Evolutionary conservation across 2,329 filamentous ascomycete species (phyloP), one percentile per base, ranked within the genome.

Genomic region (Alternaria sp.): DNA sequence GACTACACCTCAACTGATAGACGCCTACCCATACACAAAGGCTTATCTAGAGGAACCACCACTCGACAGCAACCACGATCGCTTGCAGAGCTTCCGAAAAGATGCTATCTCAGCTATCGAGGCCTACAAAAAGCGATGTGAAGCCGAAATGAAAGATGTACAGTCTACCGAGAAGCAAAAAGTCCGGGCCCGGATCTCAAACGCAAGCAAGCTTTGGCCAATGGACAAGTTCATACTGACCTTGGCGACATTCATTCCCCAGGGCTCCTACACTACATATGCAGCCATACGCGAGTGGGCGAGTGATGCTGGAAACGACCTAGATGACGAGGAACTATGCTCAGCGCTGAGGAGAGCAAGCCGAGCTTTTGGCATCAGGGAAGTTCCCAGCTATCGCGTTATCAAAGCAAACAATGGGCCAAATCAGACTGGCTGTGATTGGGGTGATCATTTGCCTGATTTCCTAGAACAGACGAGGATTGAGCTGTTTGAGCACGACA

Each of bases 181-280:
- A 17, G 36, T 40, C 36, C n/a, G 36, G 36, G 36, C 36, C 36
- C 36, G 36, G 36, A 17, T 40, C 36, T 40, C 36, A 23, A 23
- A 23, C 21, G 3, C 19, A 19, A 15, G 13, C 17, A 23, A 47
- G 7, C 30, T 59, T 6, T 45, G 15, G 8, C 17, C 36, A 13
- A 32, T 12, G 19, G 57, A 47, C 13, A 54, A 59, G 45, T 26
- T 52, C 21, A 32, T 59, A n/a, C 32, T 59, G 10, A n/a, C 51
- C 6, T 43, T 59, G 47, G 30, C 32, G 21, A 54, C 57, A n/a
- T 59, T 59, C 57, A 54, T 59, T 30, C 57, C 57, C 9, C 17
- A 26, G 6, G 57, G 47, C 15, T 23, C 32, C 30, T 54, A 59
- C 28, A 45, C 47, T 5, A 52, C 57, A 11, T 54, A 52, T 23